Base-by-base conservation (phyloP, 2,329 filamentous ascomycete species). In the Pestalotiopsis sp. region DNA sequence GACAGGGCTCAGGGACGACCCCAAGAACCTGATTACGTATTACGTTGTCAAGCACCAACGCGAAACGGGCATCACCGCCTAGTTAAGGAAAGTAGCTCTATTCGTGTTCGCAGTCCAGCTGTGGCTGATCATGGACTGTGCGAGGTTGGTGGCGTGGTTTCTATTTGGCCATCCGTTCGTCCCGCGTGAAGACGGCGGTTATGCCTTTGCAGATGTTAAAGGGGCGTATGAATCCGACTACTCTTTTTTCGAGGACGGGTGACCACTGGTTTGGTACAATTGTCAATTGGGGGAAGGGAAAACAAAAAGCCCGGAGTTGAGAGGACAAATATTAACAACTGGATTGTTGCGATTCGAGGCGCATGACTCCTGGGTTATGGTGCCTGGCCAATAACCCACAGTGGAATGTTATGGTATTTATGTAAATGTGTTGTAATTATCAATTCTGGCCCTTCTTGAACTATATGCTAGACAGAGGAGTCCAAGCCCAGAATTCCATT, bases 1-100 rank as follows among this genome's bases (percentile, higher is more conserved):
- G 74, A 87, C 84, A 68, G 86, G 82, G 11, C 85, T 92, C 39
- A 87, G 88, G 75, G 92, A 94, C 72, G 92, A 93, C 72, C 89
- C 92, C 25, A 88, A 93, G 82, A 94, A 91, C 72, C 79, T 95
- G 70, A 90, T 95, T 74, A 94, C 91, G 11, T 95, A 95, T 77
- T 95, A 94, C 78, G 91, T 94, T 75, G 92, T 92, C 55, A 91
- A 91, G 84, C 85, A 86, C 77, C 89, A 91, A 79, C 82, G 88
- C 65, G 89, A 91, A 79, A 71, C 23, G 25, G 55, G 27, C 27
- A 60, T 64, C 7, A 36, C 65, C 41, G 62, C 62, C 57, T 69
- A 69, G 68, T 67, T 66, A 58, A 68, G 64, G 64, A 58, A 66
- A 12, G 65, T 65, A 41, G 61, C 61, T 64, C 38, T 45, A 38